Evolutionary conservation across 208 protist species (phyloP), one percentile per base, ranked within the genome.

Genomic region (Phytomonas serpens): DNA sequence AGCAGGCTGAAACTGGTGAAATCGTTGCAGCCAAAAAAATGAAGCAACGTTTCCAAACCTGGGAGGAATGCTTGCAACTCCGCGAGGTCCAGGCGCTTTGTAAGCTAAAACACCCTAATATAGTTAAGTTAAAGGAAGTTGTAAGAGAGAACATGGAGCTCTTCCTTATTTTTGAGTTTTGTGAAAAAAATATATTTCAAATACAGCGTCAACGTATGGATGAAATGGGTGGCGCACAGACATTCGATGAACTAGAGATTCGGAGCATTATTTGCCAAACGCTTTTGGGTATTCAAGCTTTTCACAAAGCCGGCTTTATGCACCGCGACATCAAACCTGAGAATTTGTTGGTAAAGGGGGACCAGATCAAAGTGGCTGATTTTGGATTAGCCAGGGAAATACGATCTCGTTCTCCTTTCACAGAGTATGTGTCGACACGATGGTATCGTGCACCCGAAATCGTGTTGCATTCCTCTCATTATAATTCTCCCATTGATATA

Each of bases 21-120:
- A 84, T 98, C 29, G 98, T 99, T 10, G 98, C 98, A 9, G 98
- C 99, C 32, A 99, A 99, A 77, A 98, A 98, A 76, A 99, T 99
- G 97, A 99, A 99, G 85, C 89, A 97, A 79, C 96, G 96, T 36
- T 99, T 98, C 77, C 95, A 94, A 73, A 97, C 86, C 65, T 99
- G 97, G 97, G 92, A 99, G 61, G 98, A 99, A 78, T 99, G 98
- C 75, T 77, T 99, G 63, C 87, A 98, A 74, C 83, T 99, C 64
- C 86, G 93, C 19, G 98, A 99, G 76, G 95, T 99, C 47, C 96
- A 98, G 75, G 93, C 93, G 29, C 81, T 99, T 33, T 85, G 96
- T 30, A 98, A 99, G 76, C 73, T 99, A 32, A 89, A 95, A 67
- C 98, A 99, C 79, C 94, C 90, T 0, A 99, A 99, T 77, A 89